Conservation (phyloP, 345 rosid genomes). For the Hibiscus syriacus region DNA sequence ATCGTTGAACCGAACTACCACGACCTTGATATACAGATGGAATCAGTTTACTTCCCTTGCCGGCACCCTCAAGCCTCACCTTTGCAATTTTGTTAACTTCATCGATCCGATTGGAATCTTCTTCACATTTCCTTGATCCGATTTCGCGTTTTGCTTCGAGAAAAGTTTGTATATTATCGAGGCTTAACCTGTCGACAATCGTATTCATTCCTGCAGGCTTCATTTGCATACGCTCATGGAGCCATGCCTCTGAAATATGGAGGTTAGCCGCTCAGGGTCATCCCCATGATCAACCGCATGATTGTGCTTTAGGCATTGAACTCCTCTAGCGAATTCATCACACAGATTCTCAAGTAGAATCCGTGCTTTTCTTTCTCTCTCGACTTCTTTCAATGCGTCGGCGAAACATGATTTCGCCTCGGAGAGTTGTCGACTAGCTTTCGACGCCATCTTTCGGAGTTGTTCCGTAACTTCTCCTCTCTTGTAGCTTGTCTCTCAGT, state of each 20-base stretch:
- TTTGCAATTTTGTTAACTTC: constrained; percentile 27
- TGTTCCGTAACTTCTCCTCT: constrained; percentile 30
- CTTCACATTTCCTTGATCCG: too few species aligned
- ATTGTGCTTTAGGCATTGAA: constrained; percentile 39
- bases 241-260: constrained; percentile 87
- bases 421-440: constrained; percentile 61
- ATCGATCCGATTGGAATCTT: constrained; percentile 34
- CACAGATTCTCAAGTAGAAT: constrained; percentile 66
- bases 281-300: constrained; percentile 38
- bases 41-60: neutral
- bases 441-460: constrained; percentile 60
- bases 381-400: constrained; percentile 55
- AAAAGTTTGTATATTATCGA: constrained; percentile 55
- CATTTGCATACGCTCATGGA: constrained; percentile 72
- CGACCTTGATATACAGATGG: constrained; percentile 22
- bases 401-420: constrained; percentile 55
- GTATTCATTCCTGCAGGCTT: constrained; percentile 37
- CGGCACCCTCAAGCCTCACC: constrained; percentile 27
- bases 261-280: constrained; percentile 43
- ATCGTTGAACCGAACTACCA: constrained; percentile 45
- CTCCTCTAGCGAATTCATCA: constrained; percentile 80
- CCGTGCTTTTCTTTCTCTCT: constrained; percentile 66
- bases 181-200: constrained; percentile 46
- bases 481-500: constrained; percentile 8
- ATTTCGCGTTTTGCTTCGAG: constrained; percentile 46